Evolutionary conservation across 352 stramenopile species (phyloP), one percentile per base, ranked within the genome.

Genomic region (Phytophthora vignae): DNA sequence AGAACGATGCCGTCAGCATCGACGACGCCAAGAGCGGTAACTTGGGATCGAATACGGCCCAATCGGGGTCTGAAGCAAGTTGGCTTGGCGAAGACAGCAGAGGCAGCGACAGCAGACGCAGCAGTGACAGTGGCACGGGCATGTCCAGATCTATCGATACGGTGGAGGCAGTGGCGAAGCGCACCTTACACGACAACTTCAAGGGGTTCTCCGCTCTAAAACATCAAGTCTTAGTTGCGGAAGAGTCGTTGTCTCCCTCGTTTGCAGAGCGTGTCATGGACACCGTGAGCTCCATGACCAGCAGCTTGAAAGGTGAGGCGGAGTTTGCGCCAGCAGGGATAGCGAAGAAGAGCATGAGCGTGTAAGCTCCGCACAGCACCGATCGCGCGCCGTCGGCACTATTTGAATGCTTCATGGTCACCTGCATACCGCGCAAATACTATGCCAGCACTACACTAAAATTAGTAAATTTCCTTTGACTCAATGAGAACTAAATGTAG

Each of bases 131-230:
- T 54, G 48, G 48, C 11, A 31, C 1, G 22, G 36, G 12, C 14
- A 7, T 64, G n/a, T 4, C 54, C 52, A 27, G n/a, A 14, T 19
- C 15, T 42, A 46, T 7, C 25, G 71, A 77, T 29, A 68, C 52
- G 21, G 64, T 73, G 14, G 69, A 77, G 38, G 21, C 33, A 21
- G 60, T 78, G 19, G 60, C 74, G 40, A 71, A 27, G 25, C 57
- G 19, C 10, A 72, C 60, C 40, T 21, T 78, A 5, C 55, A 36
- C 11, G 6, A 72, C n/a, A 57, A 67, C 17, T 75, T 78, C 52
- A 68, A 42, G n/a, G 65, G 70, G 1, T 69, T 71, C 31, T 70
- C 64, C 1, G 52, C 65, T 17, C n/a, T 71, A 19, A 70, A 74
- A n/a, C 59, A 74, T 19, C 65, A 77, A 21, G 17, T 77, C 54